Evolutionary conservation across 345 rosid genomes (phyloP).

Genomic region (Carallia brachiata): DNA sequence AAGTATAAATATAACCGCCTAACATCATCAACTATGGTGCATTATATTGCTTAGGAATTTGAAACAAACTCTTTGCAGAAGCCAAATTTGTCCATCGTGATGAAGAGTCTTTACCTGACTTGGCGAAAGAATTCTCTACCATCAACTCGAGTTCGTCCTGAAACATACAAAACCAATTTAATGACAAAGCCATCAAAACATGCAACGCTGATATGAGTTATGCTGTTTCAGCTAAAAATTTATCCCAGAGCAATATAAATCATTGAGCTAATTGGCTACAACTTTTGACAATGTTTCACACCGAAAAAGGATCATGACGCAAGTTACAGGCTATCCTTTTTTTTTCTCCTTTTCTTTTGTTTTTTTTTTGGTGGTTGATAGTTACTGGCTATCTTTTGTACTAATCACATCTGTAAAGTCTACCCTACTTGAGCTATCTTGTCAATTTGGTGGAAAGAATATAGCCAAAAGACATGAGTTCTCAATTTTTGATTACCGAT

Average conservation of each 20-base stretch:
- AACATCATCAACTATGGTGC: too few relatives aligned
- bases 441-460: not conserved
- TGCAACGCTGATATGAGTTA: not conserved
- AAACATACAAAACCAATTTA: conserved; percentile 15
- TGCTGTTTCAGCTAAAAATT: not conserved
- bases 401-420: not conserved
- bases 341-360: too few relatives aligned
- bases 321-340: too few relatives aligned
- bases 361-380: too few relatives aligned
- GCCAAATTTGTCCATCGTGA: not conserved
- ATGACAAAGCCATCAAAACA: not conserved
- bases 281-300: too few relatives aligned
- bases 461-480: not conserved
- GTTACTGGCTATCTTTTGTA: too few relatives aligned
- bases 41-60: not conserved
- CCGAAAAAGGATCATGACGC: too few relatives aligned
- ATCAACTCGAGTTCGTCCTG: conserved; percentile 75
- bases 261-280: not conserved
- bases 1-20: too few relatives aligned
- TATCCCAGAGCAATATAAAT: not conserved
- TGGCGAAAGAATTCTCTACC: conserved; percentile 94
- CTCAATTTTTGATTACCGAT: not conserved
- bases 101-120: conserved; percentile 57
- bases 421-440: not conserved
- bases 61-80: not conserved